Base-by-base conservation (phyloP, 768 basidiomycete genomes). In the Tephrocybe sp. region DNA sequence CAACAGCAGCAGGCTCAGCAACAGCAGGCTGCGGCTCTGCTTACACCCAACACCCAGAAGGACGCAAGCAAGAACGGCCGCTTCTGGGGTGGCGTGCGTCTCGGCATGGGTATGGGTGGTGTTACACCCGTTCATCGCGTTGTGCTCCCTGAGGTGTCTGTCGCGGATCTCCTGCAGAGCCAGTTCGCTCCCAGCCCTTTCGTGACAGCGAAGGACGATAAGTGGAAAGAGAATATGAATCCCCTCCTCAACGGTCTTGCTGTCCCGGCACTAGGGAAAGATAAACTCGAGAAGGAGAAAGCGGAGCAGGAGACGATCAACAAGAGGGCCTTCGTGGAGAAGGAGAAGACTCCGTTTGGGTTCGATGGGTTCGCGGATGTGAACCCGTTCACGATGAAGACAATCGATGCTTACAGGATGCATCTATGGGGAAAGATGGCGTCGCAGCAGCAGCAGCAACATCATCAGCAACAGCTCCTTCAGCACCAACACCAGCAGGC, bases 341-440 rank as follows among this genome's bases (percentile, higher is more conserved):
- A 49, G 45, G 38, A 71, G 69, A 50, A 48, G 25, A 36, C 18
- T 9, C 33, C 39, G 10, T 3, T 52, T 34, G 77, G 79, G 1
- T 91, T 93, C 67, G 89, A 93, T 51, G 76, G 83, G 14, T 94
- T 91, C 68, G 75, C 85, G 20, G 92, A 94, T 58, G 65, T 75
- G 56, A 92, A 90, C 57, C 84, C 86, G 11, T 94, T 94, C 68
- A 93, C 88, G 2, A 81, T 95, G 76, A 93, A 92, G 75, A 84
- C 80, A 1, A 73, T 95, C 58, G 93, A 95, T 69, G 80, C 85
- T 65, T 91, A 80, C 60, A 81, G 93, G 36, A 93, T 93, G 89
- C 93, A 96, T 55, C 75, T 97, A 0, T 96, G 93, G 94, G 82
- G 85, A 28, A 83, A 88, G 70, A 90, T 96, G 84, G 92, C 92